Evolutionary conservation across 2,329 filamentous ascomycete genomes (phyloP), one percentile per base, ranked within the genome.

Genomic region (Calcarisporium arbuscula): DNA sequence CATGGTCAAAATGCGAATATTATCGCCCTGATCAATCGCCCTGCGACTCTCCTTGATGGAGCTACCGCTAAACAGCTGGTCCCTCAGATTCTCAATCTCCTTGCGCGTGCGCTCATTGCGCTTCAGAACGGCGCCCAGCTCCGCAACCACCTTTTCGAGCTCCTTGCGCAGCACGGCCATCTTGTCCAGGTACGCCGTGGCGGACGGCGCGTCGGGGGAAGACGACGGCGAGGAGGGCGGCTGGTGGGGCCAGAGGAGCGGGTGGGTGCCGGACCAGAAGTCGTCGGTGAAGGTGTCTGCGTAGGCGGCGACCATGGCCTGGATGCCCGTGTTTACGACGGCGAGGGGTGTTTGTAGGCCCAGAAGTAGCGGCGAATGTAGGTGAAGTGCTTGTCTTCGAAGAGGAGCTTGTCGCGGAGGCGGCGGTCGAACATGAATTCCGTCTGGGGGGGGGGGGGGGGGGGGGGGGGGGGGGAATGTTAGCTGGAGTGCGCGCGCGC

Each of bases 51-150:
- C 76, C 45, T 76, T 70, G 36, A 82, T 77, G 3, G 65, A 69
- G n/a, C 75, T 80, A 3, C 77, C 77, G 22, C 64, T 72, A 52
- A 80, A 81, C 1, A 81, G 64, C 50, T 80, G 75, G 39, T 80
- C 75, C 34, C 76, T 60, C 38, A 81, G 50, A 5, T 67, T 70
- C 33, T 67, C 57, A 30, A 79, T 75, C 48, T 77, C 72, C 32
- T 67, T 67, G 14, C 72, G 56, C 12, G 70, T 64, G 30, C 67
- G 62, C 44, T 74, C 68, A 38, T 77, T 78, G 36, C 68, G 62
- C 30, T 62, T 57, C 18, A 68, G 58, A 17, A 74, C 58, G 9
- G 56, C 60, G 9, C 60, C 54, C 3, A 77, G 60, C 28, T 72
- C 65, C 9, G 56, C 57, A 25, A 78, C 67, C 14, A 72, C 69